A percentile compares a stretch with the other conserved stretches of the same genome.
Evolutionary conservation across 1,284 basidiomycete genomes (phyloP).

Genomic region (Leccinum griseonigrum): DNA sequence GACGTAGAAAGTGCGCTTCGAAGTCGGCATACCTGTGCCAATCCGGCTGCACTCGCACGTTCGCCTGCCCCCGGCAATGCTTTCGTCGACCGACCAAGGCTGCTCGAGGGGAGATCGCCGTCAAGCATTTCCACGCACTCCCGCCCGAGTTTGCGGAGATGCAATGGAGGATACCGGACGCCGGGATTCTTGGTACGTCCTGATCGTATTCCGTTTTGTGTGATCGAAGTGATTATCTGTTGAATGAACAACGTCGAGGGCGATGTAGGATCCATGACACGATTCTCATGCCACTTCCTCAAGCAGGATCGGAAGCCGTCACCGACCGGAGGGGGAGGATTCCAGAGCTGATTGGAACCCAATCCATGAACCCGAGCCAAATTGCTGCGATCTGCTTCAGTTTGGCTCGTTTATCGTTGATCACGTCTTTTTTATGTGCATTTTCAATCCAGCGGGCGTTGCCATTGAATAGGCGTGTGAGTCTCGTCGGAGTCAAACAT

Average conservation of each 20-base stretch:
- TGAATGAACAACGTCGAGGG: slow-evolving; percentile 50
- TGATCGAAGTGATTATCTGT: not conserved
- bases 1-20: slow-evolving; percentile 47
- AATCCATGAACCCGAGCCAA: slow-evolving; percentile 53
- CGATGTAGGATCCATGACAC: slow-evolving; percentile 52
- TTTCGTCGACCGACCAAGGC: slow-evolving; percentile 42
- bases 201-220: not conserved
- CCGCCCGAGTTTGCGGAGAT: slow-evolving; percentile 56
- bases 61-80: slow-evolving; percentile 53
- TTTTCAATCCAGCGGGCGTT: no score
- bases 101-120: slow-evolving; percentile 49
- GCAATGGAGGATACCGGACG: slow-evolving; percentile 63
- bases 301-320: not conserved
- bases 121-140: slow-evolving; percentile 53
- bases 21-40: slow-evolving; percentile 48
- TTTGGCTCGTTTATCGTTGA: slow-evolving; percentile 45
- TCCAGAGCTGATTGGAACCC: slow-evolving; percentile 17
- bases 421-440: slow-evolving; percentile 20
- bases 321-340: slow-evolving; percentile 5
- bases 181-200: slow-evolving; percentile 51
- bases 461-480: no score
- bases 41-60: slow-evolving; percentile 62
- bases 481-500: no score
- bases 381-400: slow-evolving; percentile 44
- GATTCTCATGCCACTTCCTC: slow-evolving; percentile 36